These are phyloP conservation scores for Lycium ferocissimum DNA, from an alignment of 257 asterid species.

Conservation along the genomic window DNA sequence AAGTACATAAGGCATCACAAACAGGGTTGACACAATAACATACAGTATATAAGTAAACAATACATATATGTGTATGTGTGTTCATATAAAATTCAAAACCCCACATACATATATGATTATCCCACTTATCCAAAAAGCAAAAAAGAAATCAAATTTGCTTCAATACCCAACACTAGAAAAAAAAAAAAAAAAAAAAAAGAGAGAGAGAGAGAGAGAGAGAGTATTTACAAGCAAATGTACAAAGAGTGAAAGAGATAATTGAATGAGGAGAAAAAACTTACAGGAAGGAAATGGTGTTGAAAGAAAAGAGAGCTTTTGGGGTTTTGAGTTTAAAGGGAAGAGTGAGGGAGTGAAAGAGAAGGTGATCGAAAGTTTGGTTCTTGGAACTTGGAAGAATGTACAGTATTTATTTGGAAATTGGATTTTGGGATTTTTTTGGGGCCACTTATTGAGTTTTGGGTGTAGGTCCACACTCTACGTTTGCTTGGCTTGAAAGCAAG, in stretches of 20 bases:
- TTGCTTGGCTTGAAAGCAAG: background rate
- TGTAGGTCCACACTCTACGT: background rate
- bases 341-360: background rate
- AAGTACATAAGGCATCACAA: background rate
- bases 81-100: background rate
- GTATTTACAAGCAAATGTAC: background rate
- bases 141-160: background rate
- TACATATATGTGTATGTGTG: background rate
- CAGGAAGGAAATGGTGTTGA: background rate
- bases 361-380: background rate
- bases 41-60: background rate
- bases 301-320: background rate
- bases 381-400: background rate
- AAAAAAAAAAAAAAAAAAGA: too few species aligned
- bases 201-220: too few species aligned
- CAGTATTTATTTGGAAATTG: background rate
- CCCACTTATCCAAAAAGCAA: background rate
- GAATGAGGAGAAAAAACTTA: background rate
- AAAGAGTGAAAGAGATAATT: background rate
- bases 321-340: background rate
- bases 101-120: background rate
- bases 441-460: background rate
- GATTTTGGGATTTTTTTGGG: background rate
- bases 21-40: background rate
- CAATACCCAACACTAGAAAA: background rate